Percentiles rank a stretch among this genome's conserved stretches.
phyloP scores from a whole-genome alignment of 306 rosid species.

The Fagus sylvatica region DNA sequence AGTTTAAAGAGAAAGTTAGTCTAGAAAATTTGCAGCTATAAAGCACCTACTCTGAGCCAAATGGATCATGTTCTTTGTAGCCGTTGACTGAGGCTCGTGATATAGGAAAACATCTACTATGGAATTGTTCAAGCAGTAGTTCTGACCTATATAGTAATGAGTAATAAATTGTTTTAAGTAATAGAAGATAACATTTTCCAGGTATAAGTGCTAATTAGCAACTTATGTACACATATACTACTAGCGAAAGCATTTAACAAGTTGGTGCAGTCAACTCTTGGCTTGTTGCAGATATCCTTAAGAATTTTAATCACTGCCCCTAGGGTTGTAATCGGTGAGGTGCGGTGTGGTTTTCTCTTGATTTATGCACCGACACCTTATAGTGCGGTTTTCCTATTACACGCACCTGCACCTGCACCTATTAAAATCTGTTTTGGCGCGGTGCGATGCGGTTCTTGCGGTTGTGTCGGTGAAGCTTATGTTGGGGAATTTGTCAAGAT shows the following conservation, averaged over 20 bases:
- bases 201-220: not conserved
- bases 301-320: slow-evolving; percentile 53
- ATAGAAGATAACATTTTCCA: not conserved
- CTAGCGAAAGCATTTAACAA: slow-evolving; percentile 83
- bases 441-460: too few relatives aligned
- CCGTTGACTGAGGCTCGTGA: slow-evolving; percentile 86
- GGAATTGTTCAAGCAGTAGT: slow-evolving; percentile 69
- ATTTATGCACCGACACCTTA: too few relatives aligned
- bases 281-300: slow-evolving; percentile 55
- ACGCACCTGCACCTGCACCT: too few relatives aligned
- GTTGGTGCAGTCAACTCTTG: slow-evolving; percentile 74
- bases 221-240: slow-evolving; percentile 13
- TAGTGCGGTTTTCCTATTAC: too few relatives aligned
- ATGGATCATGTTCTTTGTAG: slow-evolving; percentile 90
- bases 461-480: too few relatives aligned
- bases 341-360: too few relatives aligned
- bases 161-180: not conserved
- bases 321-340: too few relatives aligned
- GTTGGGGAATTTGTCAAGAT: too few relatives aligned
- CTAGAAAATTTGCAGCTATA: too few relatives aligned
- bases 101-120: slow-evolving; percentile 58
- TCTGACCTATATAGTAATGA: slow-evolving; percentile 54
- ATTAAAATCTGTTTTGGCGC: too few relatives aligned
- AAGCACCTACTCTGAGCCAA: slow-evolving; percentile 72
- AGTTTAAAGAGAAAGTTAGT: not conserved